phyloP scores from a whole-genome alignment of 148 eudicot species.

The Vaccinium vitisidaea region DNA sequence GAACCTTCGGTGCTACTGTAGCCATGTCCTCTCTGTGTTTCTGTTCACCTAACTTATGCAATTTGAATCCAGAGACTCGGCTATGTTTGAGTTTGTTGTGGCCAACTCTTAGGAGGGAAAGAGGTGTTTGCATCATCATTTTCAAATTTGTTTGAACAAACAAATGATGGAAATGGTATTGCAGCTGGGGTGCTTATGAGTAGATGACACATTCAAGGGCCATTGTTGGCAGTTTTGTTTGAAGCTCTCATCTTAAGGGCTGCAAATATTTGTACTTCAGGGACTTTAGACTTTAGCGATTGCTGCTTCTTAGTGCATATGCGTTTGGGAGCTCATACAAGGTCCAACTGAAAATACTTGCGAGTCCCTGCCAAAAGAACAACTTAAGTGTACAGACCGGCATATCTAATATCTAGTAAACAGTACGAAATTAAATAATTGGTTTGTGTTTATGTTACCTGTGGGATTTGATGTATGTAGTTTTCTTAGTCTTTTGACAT shows the following conservation, averaged over 20 bases:
- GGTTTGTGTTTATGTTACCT: not conserved
- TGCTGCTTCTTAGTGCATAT: not conserved
- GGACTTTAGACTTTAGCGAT: not conserved
- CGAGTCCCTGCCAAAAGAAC: not conserved
- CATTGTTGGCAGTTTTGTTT: not conserved
- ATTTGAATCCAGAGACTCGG: not conserved
- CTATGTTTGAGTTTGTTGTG: not conserved
- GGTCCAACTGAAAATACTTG: not conserved
- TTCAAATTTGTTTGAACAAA: not conserved
- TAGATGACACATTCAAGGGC: not conserved
- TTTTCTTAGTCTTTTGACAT: not conserved
- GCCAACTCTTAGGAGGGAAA: not conserved
- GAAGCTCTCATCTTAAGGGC: not conserved
- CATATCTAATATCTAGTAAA: not conserved
- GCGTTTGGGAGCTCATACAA: not conserved
- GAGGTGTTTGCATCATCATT: not conserved
- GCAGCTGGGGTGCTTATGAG: not conserved
- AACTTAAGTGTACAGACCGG: not conserved
- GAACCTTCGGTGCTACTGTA: not conserved
- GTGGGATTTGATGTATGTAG: not conserved
- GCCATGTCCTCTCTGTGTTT: not conserved
- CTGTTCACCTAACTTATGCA: not conserved
- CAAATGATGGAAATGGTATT: not conserved
- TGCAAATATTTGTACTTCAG: not conserved
- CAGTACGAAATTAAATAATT: not conserved